Conservation (phyloP, 352 stramenopile species). For the Phytopythium helicoides region DNA sequence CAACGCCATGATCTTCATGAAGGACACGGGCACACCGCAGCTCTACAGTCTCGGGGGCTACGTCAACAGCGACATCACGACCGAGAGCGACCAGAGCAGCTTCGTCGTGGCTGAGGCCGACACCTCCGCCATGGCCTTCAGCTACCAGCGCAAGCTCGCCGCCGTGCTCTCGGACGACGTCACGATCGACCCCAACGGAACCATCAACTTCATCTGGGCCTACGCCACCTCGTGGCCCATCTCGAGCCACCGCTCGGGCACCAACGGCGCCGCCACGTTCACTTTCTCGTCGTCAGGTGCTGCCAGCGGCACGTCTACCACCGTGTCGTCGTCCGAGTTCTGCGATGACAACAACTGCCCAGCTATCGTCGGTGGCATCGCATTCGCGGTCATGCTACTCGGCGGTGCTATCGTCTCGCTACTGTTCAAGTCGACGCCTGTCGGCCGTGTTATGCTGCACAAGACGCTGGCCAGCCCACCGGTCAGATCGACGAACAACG, state of each 20-base stretch:
- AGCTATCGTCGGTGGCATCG: constrained; percentile 47
- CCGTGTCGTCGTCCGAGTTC: constrained; percentile 23
- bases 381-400: constrained; percentile 52
- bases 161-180: constrained; percentile 48
- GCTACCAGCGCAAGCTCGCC: constrained; percentile 62
- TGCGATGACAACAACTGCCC: constrained; percentile 67
- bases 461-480: constrained; percentile 42
- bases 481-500: constrained; percentile 54
- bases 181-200: constrained; percentile 27
- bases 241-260: constrained; percentile 40
- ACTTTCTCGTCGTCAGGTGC: constrained; percentile 28
- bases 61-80: constrained; percentile 35
- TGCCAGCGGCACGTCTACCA: constrained; percentile 21
- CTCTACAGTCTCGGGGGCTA: constrained; percentile 56
- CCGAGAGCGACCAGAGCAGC: constrained; percentile 37
- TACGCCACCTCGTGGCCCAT: constrained; percentile 72
- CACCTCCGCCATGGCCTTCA: constrained; percentile 55
- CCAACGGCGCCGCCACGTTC: constrained; percentile 50
- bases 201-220: constrained; percentile 63
- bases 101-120: constrained; percentile 36
- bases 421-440: constrained; percentile 31
- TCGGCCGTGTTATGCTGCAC: constrained; percentile 46
- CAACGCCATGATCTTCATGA: constrained; percentile 78
- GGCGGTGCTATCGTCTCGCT: constrained; percentile 48
- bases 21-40: constrained; percentile 28